phyloP scores from a whole-genome alignment of 192 early-diverging fungal genomes.

The Entomortierella beljakovae region DNA sequence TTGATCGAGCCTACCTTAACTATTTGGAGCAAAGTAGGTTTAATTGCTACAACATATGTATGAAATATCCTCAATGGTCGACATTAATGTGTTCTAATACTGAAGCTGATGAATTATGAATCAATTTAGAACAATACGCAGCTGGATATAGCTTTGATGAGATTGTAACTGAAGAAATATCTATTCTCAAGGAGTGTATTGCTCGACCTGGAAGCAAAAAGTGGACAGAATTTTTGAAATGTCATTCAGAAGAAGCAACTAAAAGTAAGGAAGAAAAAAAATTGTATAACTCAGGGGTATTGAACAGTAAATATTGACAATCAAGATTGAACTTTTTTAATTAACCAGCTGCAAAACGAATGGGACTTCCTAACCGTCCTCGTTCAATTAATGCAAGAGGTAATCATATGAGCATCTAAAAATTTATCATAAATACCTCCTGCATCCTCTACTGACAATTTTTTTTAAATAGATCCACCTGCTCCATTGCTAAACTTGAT shows the following conservation, averaged over 20 bases:
- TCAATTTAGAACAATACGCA: slow-evolving; percentile 46
- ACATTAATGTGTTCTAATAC: background rate
- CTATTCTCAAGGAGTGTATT: slow-evolving; percentile 52
- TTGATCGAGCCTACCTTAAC: slow-evolving; percentile 63
- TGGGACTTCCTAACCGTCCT: slow-evolving; percentile 49
- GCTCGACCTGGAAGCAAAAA: slow-evolving; percentile 45
- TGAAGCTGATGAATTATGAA: background rate
- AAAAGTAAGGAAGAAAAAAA: slow-evolving; percentile 19
- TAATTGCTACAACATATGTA: background rate
- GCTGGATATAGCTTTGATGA: slow-evolving; percentile 54
- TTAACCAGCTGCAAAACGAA: slow-evolving; percentile 43
- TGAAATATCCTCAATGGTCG: background rate
- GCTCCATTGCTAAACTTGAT: slow-evolving; percentile 41
- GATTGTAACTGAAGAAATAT: slow-evolving; percentile 45
- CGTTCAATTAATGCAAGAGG: slow-evolving; percentile 43
- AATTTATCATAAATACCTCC: background rate
- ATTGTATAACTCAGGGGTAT: background rate
- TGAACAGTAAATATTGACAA: background rate
- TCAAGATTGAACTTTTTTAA: background rate
- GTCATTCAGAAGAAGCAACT: slow-evolving; percentile 45
- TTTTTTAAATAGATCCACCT: slow-evolving; percentile 27
- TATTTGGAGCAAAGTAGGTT: slow-evolving; percentile 55
- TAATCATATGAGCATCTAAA: slow-evolving; percentile 1
- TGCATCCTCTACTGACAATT: background rate
- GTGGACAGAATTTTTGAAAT: slow-evolving; percentile 45